Base-by-base conservation (phyloP, 768 basidiomycete genomes). In the Collybia mongolica region DNA sequence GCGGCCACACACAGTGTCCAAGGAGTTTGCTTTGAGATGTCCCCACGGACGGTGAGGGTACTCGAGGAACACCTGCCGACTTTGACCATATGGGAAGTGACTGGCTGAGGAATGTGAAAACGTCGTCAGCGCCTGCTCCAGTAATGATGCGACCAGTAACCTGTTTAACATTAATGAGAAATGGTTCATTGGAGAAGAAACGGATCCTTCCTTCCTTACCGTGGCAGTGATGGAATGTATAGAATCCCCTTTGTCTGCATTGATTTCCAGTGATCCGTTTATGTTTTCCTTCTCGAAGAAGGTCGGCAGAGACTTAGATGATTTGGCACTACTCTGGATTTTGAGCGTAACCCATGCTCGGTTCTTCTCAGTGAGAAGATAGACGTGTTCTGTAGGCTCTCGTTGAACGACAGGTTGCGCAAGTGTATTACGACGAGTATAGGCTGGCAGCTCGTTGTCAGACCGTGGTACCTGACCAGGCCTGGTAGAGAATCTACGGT, bases 261-360 rank as follows among this genome's bases (percentile, higher is more conserved):
- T 61, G 54, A 81, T 59, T 56, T 78, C 73, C 41, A 81, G 65
- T 36, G 63, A 65, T 38, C 76, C 77, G 45, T 65, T 75, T 65
- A 81, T 73, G 42, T 72, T 71, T 61, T 80, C 77, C 66, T 77
- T 80, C 69, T 81, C 78, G 57, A 74, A 76, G 61, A 76, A 78
- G 18, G 75, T 76, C 7, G 79, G 78, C 28, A 79, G 62, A 45
- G 76, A 77, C 48, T 74, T 75, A 8, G 73, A 64, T 2, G 79
- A 79, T 60, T 76, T 78, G 11, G 79, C 79, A 56, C 76, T 78
- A 67, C 77, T 80, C 60, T 61, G 66, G 51, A 79, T 63, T 44
- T 68, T 74, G 48, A 79, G 72, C 39, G 72, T 71, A 45, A 74
- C 66, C 72, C 74, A 76, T 49, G 75, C 71, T 39, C 62, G 69